Base-by-base conservation (phyloP, 1,284 basidiomycete genomes). In the Melampsora americana region DNA sequence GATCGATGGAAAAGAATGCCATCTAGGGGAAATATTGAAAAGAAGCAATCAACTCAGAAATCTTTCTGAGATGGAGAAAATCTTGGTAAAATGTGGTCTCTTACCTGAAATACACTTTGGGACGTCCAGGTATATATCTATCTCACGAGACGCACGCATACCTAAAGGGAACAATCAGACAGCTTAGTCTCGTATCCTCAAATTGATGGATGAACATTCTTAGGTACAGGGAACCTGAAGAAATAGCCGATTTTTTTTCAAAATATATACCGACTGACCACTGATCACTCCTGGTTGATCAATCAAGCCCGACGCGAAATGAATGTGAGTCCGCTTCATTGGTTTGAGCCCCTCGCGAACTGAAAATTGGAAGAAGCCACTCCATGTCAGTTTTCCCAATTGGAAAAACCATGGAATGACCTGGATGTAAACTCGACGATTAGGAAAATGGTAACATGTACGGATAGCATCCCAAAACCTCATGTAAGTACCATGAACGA, bases 271-370 rank as follows among this genome's bases (percentile, higher is more conserved):
- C 11, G 44, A 82, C 87, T 59, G 77, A 91, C 92, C 91, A 78
- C 91, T 92, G 76, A 90, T 87, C 62, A 92, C 88, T 11, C 87
- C 86, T 1, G 81, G 70, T 7, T 90, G 85, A 66, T 89, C 88
- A 0, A 82, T 81, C 12, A 83, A 79, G 2, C 85, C 86, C 82
- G 91, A 89, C 0, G 93, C 92, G 14, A 95, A 86, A 81, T 95
- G 93, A 66, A 95, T 90, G 80, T 95, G 92, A 79, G 92, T 93
- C 32, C 93, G 86, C 18, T 83, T 86, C 93, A 94, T 95, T 78
- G 86, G 89, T n/a, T 89, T 92, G 18, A 95, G 83, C 0, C 92
- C 93, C 79, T 90, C 85, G 35, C 83, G 84, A 62, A 87, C 89
- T 91, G 78, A n/a, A 66, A 48, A 42, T 28, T 42, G 5, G 42